Base-by-base conservation (phyloP, 805 yeast genomes). In the Candida ipomoeae region DNA sequence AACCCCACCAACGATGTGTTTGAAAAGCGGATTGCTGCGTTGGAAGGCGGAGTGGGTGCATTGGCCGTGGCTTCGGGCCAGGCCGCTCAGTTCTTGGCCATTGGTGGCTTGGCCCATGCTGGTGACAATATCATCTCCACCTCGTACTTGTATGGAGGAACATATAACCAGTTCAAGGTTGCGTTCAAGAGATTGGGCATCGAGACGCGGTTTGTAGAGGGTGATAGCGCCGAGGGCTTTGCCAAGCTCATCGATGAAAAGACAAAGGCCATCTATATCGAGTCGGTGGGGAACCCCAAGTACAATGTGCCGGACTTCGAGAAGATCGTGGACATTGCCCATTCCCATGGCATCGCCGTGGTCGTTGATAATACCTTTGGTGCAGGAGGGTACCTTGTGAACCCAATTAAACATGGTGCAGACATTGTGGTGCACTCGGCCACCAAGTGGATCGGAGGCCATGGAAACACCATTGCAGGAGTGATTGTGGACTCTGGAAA, bases 391-490 rank as follows among this genome's bases (percentile, higher is more conserved):
- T 90, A 72, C 75, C 80, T 87, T 61, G 81, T 88, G 53, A 83
- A 80, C 58, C 98, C 98, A 55, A 71, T 91, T 58, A 87, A 87
- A 55, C 86, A 81, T 62, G 97, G 97, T 58, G 97, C 89, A 43
- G 97, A 91, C 67, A 85, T 91, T 57, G 86, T 92, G 33, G 87
- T 87, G 18, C 96, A 91, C 69, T 90, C 97, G 54, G 96, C 97
- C 49, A 91, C 98, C 52, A 91, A 91, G 70, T 92, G 97, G 97
- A 91, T 91, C 58, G 96, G 96, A 56, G 98, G 97, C 52, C 97
- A 91, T 66, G 97, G 98, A 65, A 89, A 87, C 50, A 89, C 97
- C 40, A 84, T 91, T 68, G 97, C 87, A 48, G 98, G 98, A 77
- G 87, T 85, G 48, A 78, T 92, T 57, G 78, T 92, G 44, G 97